Base-by-base conservation (phyloP, 495 filamentous ascomycete genomes). In the Aspergillus sclerotiicarbonarius region DNA sequence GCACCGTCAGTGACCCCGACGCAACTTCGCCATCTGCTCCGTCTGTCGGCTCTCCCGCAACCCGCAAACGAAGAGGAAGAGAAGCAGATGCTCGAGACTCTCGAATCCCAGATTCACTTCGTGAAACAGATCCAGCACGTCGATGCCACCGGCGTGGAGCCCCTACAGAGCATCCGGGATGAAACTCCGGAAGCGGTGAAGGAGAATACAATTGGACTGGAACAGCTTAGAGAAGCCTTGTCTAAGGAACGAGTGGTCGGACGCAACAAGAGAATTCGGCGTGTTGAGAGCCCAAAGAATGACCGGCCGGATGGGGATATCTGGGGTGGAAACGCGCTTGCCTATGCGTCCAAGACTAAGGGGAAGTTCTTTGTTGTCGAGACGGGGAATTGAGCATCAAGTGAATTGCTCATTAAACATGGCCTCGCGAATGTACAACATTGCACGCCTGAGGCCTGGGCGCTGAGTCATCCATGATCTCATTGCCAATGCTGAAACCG, bases 41-140 rank as follows among this genome's bases (percentile, higher is more conserved):
- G 90, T 15, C 86, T 98, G 57, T 96, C 92, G 7, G 91, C 94
- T 31, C 86, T 98, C 0, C 91, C 93, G 0, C 80, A 80, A 7
- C 92, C 94, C 2, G 64, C 76, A 12, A 79, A 76, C 16, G 62
- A 72, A 8, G 79, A 75, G 30, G 83, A 87, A 62, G 84, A 90
- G 62, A 53, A 72, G 0, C 62, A 73, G 8, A 90, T 96, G 84
- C 75, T 94, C 6, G 61, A 80, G 18, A 90, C 88, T 0, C 80
- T 99, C 7, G 78, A 85, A 44, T 85, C 90, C 9, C 94, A 99
- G 63, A 82, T 99, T 0, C 87, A 90, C 64, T 98, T 99, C 64
- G 91, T 98, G 39, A 83, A 81, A 54, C 84, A 88, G 53, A 87
- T 98, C 31, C 92, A 94, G 60, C 73, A 70, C n/a, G 86, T 96